Base-by-base conservation (phyloP, 2,329 filamentous ascomycete genomes). In the Trichoderma breve region DNA sequence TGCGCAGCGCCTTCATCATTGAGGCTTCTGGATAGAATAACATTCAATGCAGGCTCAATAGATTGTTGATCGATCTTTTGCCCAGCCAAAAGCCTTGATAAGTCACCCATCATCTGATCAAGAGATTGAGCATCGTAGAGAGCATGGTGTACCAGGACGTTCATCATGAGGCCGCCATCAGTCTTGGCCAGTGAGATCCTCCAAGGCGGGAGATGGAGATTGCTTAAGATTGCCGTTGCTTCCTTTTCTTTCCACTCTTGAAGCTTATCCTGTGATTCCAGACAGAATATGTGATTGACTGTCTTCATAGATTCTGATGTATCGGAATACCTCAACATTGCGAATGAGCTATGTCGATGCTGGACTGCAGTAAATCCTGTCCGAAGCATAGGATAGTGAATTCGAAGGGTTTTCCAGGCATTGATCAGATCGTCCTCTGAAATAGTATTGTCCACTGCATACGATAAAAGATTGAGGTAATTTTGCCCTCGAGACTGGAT, bases 61-160 rank as follows among this genome's bases (percentile, higher is more conserved):
- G 71, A 60, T 1, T 72, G 18, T 2, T 5, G 53, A 4, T 39
- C 18, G 1, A 75, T 65, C 6, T 73, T 24, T 9, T 71, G 60
- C 8, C 76, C 76, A 3, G 74, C 68, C 6, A 85, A 51, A 7
- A 79, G 39, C 1, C 61, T 63, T 0, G 76, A 74, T 14, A 97
- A 83, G 75, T 92, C 88, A 0, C 83, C 77, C 2, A 97, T 81
- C 1, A 98, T 85, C 0, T 84, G 77, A 4, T 88, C 84, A 12
- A 98, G 82, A 9, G 93, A 94, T 53, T 89, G 86, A 0, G 94
- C 95, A 82, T 98, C 95, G 75, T 97, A 98, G 0, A 98, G 83
- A 0, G 93, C 92, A 81, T 98, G 95, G 74, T 97, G 92, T 3
- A 94, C 85, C 1, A 83, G 78, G 4, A 90, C 74, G 61, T 86